Percentiles rank a stretch among this genome's conserved stretches.
phyloP scores from a whole-genome alignment of 208 protist genomes.

The Sergeia podlipaevii region DNA sequence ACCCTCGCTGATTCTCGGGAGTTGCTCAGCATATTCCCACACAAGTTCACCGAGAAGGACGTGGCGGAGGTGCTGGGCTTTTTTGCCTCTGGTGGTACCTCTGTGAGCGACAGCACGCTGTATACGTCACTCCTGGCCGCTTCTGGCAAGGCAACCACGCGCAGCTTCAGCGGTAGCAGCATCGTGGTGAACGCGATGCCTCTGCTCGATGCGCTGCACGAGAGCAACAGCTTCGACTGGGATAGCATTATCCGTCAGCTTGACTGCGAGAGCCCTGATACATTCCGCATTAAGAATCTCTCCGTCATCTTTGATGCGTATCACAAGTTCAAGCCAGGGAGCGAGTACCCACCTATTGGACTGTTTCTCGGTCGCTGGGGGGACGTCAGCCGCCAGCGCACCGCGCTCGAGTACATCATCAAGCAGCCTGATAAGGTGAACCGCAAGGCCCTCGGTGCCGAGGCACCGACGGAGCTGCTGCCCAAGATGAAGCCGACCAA shows the following conservation, averaged over 20 bases:
- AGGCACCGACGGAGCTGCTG: conserved; percentile 56
- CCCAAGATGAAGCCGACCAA: conserved; percentile 33
- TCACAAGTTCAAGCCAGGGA: conserved; percentile 62
- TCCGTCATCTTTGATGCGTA: conserved; percentile 86
- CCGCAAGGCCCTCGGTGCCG: conserved; percentile 39
- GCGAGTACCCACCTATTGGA: conserved; percentile 63
- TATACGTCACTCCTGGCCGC: conserved; percentile 74
- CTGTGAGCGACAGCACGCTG: conserved; percentile 60
- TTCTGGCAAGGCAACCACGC: conserved; percentile 46
- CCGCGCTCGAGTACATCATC: conserved; percentile 78
- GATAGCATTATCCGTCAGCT: conserved; percentile 69
- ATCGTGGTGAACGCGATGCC: conserved; percentile 72
- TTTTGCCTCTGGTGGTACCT: conserved; percentile 74
- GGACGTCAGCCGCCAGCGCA: conserved; percentile 70
- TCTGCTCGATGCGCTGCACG: conserved; percentile 62
- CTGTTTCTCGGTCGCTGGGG: conserved; percentile 81
- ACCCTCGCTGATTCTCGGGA: conserved; percentile 76
- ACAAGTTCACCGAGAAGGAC: conserved; percentile 66
- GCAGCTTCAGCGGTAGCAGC: conserved; percentile 43
- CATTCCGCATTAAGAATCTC: conserved; percentile 74
- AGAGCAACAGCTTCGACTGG: conserved; percentile 60
- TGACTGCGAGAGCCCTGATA: conserved; percentile 55
- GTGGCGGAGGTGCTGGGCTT: conserved; percentile 84
- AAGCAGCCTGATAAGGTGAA: conserved; percentile 80
- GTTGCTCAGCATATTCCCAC: conserved; percentile 76